These are phyloP conservation scores for Penicillium sp. DNA, from an alignment of 2,329 filamentous ascomycete genomes.

Conservation along the genomic window DNA sequence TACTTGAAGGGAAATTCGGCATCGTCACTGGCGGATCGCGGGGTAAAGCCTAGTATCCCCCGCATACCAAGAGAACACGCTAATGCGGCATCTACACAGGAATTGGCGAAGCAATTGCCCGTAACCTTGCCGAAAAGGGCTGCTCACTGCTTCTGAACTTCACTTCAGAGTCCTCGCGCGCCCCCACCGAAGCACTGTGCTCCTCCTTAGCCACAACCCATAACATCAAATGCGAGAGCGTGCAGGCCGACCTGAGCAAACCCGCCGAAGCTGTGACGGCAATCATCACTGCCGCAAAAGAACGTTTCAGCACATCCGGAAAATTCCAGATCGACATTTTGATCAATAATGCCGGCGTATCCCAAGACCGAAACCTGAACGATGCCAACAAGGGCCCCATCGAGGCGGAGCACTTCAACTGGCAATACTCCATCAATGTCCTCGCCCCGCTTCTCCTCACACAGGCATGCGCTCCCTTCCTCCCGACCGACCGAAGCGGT, in stretches of 20 bases:
- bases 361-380: constrained; percentile 55
- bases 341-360: constrained; percentile 79
- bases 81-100: constrained; percentile 46
- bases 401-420: constrained; percentile 62
- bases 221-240: constrained; percentile 57
- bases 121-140: constrained; percentile 71
- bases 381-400: constrained; percentile 60
- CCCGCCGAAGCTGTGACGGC: constrained; percentile 55
- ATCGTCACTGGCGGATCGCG: constrained; percentile 77
- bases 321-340: constrained; percentile 75
- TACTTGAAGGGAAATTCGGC: constrained; percentile 70
- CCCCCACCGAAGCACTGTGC: constrained; percentile 54
- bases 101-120: constrained; percentile 68
- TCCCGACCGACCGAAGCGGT: constrained; percentile 66
- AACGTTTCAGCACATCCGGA: constrained; percentile 51
- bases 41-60: constrained; percentile 49
- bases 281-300: constrained; percentile 58
- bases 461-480: constrained; percentile 67
- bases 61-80: constrained; percentile 3
- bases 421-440: constrained; percentile 76
- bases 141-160: constrained; percentile 68
- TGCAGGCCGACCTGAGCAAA: constrained; percentile 70
- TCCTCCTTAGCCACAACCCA: constrained; percentile 55
- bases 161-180: constrained; percentile 60
- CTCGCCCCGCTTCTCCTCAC: constrained; percentile 74